Base-by-base conservation (phyloP, 306 rosid species). In the Cucurbita moschata region DNA sequence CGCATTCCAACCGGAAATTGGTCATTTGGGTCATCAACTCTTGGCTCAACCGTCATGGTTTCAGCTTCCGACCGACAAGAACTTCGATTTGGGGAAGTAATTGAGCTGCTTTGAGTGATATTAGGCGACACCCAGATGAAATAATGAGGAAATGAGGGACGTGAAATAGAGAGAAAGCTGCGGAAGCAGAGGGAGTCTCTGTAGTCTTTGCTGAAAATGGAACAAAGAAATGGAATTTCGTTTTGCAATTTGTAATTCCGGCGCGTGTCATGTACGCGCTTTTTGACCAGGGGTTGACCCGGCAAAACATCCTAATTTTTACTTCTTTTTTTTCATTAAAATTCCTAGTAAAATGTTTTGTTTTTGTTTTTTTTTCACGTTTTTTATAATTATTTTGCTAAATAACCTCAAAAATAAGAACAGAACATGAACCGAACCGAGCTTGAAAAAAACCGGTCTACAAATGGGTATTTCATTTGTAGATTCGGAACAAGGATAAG, bases 1-100 rank as follows among this genome's bases (percentile, higher is more conserved):
- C 99, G 96, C 99, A 95, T 87, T 79, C 99, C 99, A 42, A 82
- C 57, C 13, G 99, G 99, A 74, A 95, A 95, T 40, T 83, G 85
- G 43, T 84, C 89, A 69, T 78, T 69, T 56, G 87, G 81, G 68
- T 88, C 97, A 13, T 81, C 90, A 67, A 55, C 71, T 50, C 53
- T 71, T 18, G 61, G 79, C 74, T 79, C 92, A 18, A 85, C 70
- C 12, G 81, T 83, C 90, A 89, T 84, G 72, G 26, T 80, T 54
- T 18, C 1, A 11, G 3, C 13, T 19, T 8, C 14, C 0, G 30
- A 51, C 6, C 15, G 60, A 5, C 38, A 9, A 50, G 14, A 35
- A 30, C 4, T 84, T 8, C 9, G 71, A 42, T 37, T 26, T 4
- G 14, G 51, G 15, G 9, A 62, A 66, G 64, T 35, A 21, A 37